phyloP scores from a whole-genome alignment of 2,329 filamentous ascomycete genomes.

The Fusarium humuli region DNA sequence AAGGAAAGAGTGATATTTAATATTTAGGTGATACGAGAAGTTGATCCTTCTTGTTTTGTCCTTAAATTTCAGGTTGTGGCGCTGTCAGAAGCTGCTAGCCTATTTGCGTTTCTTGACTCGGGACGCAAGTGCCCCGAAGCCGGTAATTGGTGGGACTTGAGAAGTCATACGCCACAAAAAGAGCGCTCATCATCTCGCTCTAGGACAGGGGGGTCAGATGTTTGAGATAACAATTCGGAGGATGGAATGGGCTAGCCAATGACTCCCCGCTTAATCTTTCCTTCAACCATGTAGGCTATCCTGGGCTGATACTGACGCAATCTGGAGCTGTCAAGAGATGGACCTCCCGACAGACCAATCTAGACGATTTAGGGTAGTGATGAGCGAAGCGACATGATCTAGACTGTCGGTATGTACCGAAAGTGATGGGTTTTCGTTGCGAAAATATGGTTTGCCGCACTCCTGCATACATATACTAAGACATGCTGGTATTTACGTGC shows the following conservation, averaged over 20 bases:
- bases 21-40: not conserved
- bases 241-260: not conserved
- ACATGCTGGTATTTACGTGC: not conserved
- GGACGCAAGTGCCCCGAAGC: not conserved
- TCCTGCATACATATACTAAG: not conserved
- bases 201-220: not conserved
- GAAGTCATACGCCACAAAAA: not conserved
- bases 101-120: not conserved
- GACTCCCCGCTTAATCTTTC: not conserved
- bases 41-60: not conserved
- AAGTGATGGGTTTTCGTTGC: not conserved
- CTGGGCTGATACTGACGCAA: not conserved
- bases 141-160: not conserved
- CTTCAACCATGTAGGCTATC: not conserved
- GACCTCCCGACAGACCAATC: not conserved
- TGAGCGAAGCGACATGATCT: not conserved
- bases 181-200: not conserved
- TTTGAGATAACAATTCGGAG: not conserved
- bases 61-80: not conserved
- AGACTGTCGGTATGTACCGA: not conserved
- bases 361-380: not conserved
- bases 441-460: not conserved
- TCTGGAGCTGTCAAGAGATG: not conserved
- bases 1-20: conserved; percentile 4
- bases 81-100: not conserved